These are phyloP conservation scores for Kodamaea jinghongensis DNA, from an alignment of 805 yeast species.

Conservation along the genomic window DNA sequence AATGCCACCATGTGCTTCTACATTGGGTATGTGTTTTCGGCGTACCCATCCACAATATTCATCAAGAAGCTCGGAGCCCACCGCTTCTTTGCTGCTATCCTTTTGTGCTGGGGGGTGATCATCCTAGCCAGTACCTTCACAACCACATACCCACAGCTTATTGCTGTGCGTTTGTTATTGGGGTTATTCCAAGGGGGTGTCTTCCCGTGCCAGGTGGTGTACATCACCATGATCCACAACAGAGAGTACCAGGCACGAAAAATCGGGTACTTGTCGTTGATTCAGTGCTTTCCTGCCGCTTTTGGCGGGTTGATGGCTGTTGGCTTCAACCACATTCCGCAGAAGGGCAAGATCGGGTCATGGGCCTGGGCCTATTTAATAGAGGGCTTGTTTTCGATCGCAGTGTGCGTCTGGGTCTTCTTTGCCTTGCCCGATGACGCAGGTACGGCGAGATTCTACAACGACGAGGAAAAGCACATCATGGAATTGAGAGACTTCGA, in stretches of 20 bases:
- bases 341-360: neutral
- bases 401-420: slow-evolving; percentile 6
- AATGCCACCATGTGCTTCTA: slow-evolving; percentile 6
- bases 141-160: slow-evolving; percentile 2
- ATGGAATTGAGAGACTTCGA: slow-evolving; percentile 6
- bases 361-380: slow-evolving; percentile 5
- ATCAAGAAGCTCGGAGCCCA: slow-evolving; percentile 3
- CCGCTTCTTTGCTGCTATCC: slow-evolving; percentile 1
- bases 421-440: slow-evolving; percentile 6
- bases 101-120: slow-evolving; percentile 3
- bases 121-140: slow-evolving; percentile 3
- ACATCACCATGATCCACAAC: slow-evolving; percentile 6
- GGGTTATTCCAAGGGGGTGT: slow-evolving; percentile 12
- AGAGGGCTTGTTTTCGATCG: slow-evolving; percentile 5
- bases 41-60: slow-evolving; percentile 4
- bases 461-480: slow-evolving; percentile 3
- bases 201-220: slow-evolving; percentile 10
- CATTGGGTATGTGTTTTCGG: slow-evolving; percentile 2
- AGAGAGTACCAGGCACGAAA: slow-evolving; percentile 6
- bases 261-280: slow-evolving; percentile 5
- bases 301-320: slow-evolving; percentile 3
- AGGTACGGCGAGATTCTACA: slow-evolving; percentile 3
- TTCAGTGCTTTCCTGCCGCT: slow-evolving; percentile 5
- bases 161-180: slow-evolving; percentile 10
- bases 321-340: slow-evolving; percentile 1